Evolutionary conservation across 2,329 filamentous ascomycete genomes (phyloP).

Genomic region (Pseudogymnoascus pannorum): DNA sequence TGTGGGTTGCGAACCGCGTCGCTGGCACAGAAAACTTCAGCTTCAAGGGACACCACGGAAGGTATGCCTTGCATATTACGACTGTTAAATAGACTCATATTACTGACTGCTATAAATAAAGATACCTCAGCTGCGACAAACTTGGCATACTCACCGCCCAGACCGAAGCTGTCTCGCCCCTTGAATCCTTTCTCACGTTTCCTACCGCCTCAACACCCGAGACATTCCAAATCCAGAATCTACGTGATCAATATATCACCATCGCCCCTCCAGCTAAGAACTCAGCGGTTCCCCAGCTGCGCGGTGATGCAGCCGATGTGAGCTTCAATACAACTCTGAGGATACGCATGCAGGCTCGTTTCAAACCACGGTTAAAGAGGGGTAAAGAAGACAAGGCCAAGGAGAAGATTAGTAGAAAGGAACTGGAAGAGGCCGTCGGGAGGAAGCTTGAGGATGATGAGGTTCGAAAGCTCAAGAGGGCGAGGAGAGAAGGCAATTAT

Average conservation of each 20-base stretch:
- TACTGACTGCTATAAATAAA: constrained; percentile 29
- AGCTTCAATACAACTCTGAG: constrained; percentile 65
- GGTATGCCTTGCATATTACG: constrained; percentile 39
- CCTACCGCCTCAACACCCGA: constrained; percentile 56
- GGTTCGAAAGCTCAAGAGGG: constrained; percentile 73
- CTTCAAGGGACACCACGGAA: constrained; percentile 86
- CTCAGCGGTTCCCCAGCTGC: constrained; percentile 53
- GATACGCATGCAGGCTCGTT: constrained; percentile 89
- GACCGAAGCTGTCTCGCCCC: constrained; percentile 71
- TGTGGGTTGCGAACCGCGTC: constrained; percentile 84
- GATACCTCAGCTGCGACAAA: constrained; percentile 81
- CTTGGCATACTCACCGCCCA: constrained; percentile 70
- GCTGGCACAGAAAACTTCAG: constrained; percentile 74
- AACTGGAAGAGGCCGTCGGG: constrained; percentile 76
- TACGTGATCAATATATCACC: constrained; percentile 62
- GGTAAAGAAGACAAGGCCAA: constrained; percentile 75
- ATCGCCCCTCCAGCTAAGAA: constrained; percentile 48
- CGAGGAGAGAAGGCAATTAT: constrained; percentile 79
- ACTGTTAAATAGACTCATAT: not conserved
- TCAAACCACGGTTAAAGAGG: constrained; percentile 76
- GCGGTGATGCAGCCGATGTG: constrained; percentile 65
- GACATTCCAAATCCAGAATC: constrained; percentile 68
- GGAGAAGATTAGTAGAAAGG: constrained; percentile 78
- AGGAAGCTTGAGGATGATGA: constrained; percentile 75
- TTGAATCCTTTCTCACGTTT: constrained; percentile 73